Evolutionary conservation across 371 early-diverging fungal species (phyloP).

Genomic region (Mucor ambiguus): DNA sequence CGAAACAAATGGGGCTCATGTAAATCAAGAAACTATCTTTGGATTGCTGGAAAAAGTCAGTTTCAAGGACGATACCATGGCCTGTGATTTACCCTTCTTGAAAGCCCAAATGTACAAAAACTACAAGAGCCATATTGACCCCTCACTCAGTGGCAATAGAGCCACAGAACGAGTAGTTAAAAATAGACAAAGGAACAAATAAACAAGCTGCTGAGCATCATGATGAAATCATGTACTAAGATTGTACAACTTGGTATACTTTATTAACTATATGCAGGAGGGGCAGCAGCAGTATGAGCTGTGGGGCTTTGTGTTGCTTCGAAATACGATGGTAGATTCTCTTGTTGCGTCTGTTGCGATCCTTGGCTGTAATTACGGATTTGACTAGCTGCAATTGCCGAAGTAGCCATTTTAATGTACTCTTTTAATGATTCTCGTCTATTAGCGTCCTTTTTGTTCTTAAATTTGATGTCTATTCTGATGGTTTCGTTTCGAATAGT

Average conservation of each 20-base stretch:
- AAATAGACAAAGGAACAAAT: slow-evolving; percentile 2
- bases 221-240: background rate
- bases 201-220: background rate
- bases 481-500: background rate
- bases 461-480: slow-evolving; percentile 5
- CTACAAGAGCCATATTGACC: slow-evolving; percentile 13
- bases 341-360: background rate
- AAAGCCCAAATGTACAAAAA: slow-evolving; percentile 46
- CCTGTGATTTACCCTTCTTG: slow-evolving; percentile 26
- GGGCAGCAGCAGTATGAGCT: background rate
- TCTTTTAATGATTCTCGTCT: slow-evolving; percentile 16
- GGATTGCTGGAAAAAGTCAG: slow-evolving; percentile 6
- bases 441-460: slow-evolving; percentile 11
- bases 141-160: slow-evolving; percentile 25
- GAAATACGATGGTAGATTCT: slow-evolving; percentile 13
- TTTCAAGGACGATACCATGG: slow-evolving; percentile 2
- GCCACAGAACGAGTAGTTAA: slow-evolving; percentile 28
- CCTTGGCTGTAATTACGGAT: background rate
- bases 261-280: slow-evolving; percentile 34
- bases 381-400: background rate
- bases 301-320: slow-evolving; percentile 11
- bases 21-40: slow-evolving; percentile 1
- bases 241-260: background rate
- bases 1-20: slow-evolving; percentile 2
- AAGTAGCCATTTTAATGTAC: slow-evolving; percentile 19